Evolutionary conservation across 352 stramenopile genomes (phyloP).

Genomic region (Phytophthora hibernalis): DNA sequence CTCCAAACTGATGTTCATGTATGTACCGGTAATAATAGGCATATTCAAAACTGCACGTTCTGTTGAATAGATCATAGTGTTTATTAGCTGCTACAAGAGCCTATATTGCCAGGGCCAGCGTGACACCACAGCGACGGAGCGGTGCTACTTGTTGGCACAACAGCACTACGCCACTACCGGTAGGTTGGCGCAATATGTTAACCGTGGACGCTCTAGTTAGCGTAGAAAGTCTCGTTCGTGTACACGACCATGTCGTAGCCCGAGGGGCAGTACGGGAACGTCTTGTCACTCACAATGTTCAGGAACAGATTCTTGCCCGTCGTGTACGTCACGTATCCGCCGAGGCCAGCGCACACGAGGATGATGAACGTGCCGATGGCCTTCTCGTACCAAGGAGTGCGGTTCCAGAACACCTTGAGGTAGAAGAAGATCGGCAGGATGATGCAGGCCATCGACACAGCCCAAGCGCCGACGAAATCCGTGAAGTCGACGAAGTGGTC

Average conservation of each 20-base stretch:
- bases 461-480: slow-evolving; percentile 74
- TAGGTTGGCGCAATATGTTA: slow-evolving; percentile 16
- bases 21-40: too few relatives aligned
- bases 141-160: slow-evolving; percentile 22
- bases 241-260: slow-evolving; percentile 58
- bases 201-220: slow-evolving; percentile 30
- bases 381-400: slow-evolving; percentile 59
- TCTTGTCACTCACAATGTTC: slow-evolving; percentile 39
- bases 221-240: slow-evolving; percentile 62
- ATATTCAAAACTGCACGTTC: too few relatives aligned
- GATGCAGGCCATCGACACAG: slow-evolving; percentile 67
- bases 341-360: slow-evolving; percentile 41
- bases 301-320: slow-evolving; percentile 54
- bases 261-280: slow-evolving; percentile 67
- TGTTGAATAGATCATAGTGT: slow-evolving; percentile 41
- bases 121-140: slow-evolving; percentile 5
- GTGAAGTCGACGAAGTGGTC: slow-evolving; percentile 74
- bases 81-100: slow-evolving; percentile 35
- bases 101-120: slow-evolving; percentile 5
- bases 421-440: slow-evolving; percentile 79
- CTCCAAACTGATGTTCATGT: too few relatives aligned
- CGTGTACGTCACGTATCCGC: slow-evolving; percentile 53
- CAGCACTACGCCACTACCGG: slow-evolving; percentile 23
- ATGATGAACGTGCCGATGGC: slow-evolving; percentile 43
- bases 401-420: slow-evolving; percentile 68